phyloP scores from a whole-genome alignment of 2,329 filamentous ascomycete species.

The Endocalyx cinctus region DNA sequence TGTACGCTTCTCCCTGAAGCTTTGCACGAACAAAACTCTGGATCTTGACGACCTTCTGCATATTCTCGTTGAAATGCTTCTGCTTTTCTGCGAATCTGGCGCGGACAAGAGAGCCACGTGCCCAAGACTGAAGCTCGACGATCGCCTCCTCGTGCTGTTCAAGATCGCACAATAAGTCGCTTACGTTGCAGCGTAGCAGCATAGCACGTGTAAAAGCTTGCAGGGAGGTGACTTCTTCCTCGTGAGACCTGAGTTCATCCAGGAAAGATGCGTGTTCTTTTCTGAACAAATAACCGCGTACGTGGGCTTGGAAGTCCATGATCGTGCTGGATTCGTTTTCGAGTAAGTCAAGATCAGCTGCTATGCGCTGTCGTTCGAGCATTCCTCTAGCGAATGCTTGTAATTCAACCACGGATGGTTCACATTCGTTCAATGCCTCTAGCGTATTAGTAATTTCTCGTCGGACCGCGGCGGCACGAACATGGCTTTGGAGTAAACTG shows the following conservation, averaged over 20 bases:
- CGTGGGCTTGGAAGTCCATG: conserved; percentile 60
- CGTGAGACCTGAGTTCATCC: conserved; percentile 64
- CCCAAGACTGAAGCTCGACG: conserved; percentile 67
- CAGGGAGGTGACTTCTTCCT: conserved; percentile 61
- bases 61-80: conserved; percentile 88
- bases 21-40: conserved; percentile 94
- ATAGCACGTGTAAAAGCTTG: conserved; percentile 77
- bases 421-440: conserved; percentile 38
- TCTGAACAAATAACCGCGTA: conserved; percentile 62
- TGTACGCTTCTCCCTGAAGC: conserved; percentile 96
- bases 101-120: conserved; percentile 70
- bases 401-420: conserved; percentile 43
- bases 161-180: conserved; percentile 68
- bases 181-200: conserved; percentile 70
- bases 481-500: conserved; percentile 44
- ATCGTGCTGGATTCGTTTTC: conserved; percentile 53
- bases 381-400: conserved; percentile 60
- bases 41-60: conserved; percentile 98
- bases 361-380: conserved; percentile 48
- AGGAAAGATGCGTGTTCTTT: conserved; percentile 59
- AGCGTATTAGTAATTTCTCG: conserved; percentile 44
- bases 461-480: conserved; percentile 52
- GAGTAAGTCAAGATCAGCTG: conserved; percentile 49
- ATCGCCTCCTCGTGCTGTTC: conserved; percentile 79
- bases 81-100: conserved; percentile 77